These are phyloP conservation scores for Moesziomyces sp. DNA, from an alignment of 1,284 basidiomycete species.

Conservation along the genomic window DNA sequence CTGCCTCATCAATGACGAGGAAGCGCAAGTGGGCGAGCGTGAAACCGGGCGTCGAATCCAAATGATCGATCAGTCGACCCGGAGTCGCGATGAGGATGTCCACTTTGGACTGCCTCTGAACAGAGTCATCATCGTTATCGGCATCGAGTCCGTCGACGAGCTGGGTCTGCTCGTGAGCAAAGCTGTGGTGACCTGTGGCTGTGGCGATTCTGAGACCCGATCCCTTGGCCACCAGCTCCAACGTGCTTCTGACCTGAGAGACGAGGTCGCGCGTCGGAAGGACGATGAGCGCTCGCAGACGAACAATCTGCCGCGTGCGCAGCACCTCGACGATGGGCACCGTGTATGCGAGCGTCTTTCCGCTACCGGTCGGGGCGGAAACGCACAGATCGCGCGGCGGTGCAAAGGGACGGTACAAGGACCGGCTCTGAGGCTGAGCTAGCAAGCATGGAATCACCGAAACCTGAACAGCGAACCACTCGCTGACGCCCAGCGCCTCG, in stretches of 20 bases:
- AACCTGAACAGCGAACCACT: slow-evolving; percentile 77
- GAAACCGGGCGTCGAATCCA: slow-evolving; percentile 85
- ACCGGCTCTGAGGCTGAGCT: slow-evolving; percentile 61
- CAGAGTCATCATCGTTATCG: slow-evolving; percentile 10
- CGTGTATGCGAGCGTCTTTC: slow-evolving; percentile 94
- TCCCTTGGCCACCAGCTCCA: slow-evolving; percentile 80
- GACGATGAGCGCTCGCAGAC: slow-evolving; percentile 89
- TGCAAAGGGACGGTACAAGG: slow-evolving; percentile 78
- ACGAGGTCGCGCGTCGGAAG: slow-evolving; percentile 97
- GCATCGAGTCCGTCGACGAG: slow-evolving; percentile 24
- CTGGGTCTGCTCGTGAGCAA: slow-evolving; percentile 62
- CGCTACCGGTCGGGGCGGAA: slow-evolving; percentile 97
- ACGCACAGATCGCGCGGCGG: slow-evolving; percentile 87
- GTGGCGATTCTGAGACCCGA: slow-evolving; percentile 81
- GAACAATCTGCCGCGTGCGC: slow-evolving; percentile 56
- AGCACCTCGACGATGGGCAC: slow-evolving; percentile 83
- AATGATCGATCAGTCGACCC: slow-evolving; percentile 91
- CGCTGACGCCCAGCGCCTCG: slow-evolving; percentile 53
- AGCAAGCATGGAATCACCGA: slow-evolving; percentile 82
- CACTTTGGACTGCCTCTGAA: slow-evolving; percentile 70
- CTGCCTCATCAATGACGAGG: slow-evolving; percentile 97
- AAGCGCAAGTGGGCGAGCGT: slow-evolving; percentile 93
- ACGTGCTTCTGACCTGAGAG: slow-evolving; percentile 87
- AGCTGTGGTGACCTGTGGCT: slow-evolving; percentile 64
- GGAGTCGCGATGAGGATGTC: slow-evolving; percentile 96